Evolutionary conservation across 225 moss, liverwort and hornwort genomes (phyloP).

Genomic region (Polytrichum formosum): DNA sequence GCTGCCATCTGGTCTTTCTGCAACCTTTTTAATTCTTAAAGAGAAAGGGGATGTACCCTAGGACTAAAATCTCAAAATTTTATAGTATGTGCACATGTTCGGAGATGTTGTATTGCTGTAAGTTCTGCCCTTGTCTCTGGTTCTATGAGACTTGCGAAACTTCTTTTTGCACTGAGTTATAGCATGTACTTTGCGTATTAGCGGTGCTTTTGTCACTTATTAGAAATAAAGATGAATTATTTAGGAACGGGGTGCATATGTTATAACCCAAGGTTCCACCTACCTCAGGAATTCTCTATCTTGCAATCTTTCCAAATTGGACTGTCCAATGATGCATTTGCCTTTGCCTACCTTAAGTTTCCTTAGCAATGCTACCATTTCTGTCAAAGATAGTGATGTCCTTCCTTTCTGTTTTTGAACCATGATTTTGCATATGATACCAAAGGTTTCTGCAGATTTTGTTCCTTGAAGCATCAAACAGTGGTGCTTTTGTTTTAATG

Average conservation of each 20-base stretch:
- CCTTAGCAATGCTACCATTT: too few species aligned
- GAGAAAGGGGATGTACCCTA: constrained; percentile 21
- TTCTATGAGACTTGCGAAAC: constrained; percentile 35
- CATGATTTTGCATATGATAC: neutral
- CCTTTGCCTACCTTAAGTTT: too few species aligned
- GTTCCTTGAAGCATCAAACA: too few species aligned
- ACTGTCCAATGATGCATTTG: neutral
- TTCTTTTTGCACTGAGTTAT: constrained; percentile 42
- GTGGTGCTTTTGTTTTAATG: too few species aligned
- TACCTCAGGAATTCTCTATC: neutral
- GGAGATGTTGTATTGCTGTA: constrained; percentile 38
- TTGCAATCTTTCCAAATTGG: neutral
- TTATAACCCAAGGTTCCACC: neutral
- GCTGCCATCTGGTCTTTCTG: constrained; percentile 7
- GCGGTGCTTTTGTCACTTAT: constrained; percentile 3
- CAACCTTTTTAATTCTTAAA: constrained; percentile 4
- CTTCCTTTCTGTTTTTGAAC: too few species aligned
- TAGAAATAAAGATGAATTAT: neutral
- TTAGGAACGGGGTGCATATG: constrained; percentile 1
- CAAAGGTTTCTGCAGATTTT: neutral
- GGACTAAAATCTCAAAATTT: constrained; percentile 17
- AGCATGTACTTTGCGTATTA: constrained; percentile 17
- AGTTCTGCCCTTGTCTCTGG: constrained; percentile 32
- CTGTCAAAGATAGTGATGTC: too few species aligned
- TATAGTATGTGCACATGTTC: constrained; percentile 39